These are phyloP conservation scores for Citrus unshiu DNA, from an alignment of 345 rosid species.

Conservation along the genomic window DNA sequence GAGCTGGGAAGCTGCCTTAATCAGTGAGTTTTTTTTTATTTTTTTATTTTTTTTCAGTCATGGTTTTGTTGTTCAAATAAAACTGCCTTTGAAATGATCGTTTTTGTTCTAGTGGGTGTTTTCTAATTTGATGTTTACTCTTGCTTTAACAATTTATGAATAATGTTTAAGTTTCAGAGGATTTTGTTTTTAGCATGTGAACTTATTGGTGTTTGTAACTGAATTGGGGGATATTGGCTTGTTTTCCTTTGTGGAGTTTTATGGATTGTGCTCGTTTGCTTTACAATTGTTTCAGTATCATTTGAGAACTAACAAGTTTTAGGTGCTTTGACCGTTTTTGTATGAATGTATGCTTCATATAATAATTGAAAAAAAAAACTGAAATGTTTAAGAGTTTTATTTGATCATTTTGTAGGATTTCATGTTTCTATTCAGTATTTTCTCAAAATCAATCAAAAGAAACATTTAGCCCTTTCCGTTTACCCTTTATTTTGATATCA, in stretches of 20 bases:
- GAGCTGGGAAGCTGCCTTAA: constrained; percentile 64
- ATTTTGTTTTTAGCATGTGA: background rate
- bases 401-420: background rate
- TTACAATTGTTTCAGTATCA: background rate
- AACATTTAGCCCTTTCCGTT: background rate
- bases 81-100: background rate
- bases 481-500: background rate
- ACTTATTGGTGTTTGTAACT: background rate
- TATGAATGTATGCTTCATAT: background rate
- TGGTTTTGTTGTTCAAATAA: background rate
- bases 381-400: too few relatives aligned
- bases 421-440: background rate
- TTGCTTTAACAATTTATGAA: background rate
- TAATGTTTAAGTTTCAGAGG: background rate
- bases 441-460: background rate
- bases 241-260: background rate
- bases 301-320: background rate
- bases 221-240: background rate
- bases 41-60: too few relatives aligned
- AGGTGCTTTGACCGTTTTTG: background rate
- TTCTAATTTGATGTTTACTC: background rate
- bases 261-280: background rate
- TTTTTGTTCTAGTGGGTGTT: background rate
- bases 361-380: background rate
- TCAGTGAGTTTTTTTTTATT: constrained; percentile 12